Evolutionary conservation across 192 early-diverging fungal species (phyloP), one percentile per base, ranked within the genome.

Genomic region (Chytriomyces confervae): DNA sequence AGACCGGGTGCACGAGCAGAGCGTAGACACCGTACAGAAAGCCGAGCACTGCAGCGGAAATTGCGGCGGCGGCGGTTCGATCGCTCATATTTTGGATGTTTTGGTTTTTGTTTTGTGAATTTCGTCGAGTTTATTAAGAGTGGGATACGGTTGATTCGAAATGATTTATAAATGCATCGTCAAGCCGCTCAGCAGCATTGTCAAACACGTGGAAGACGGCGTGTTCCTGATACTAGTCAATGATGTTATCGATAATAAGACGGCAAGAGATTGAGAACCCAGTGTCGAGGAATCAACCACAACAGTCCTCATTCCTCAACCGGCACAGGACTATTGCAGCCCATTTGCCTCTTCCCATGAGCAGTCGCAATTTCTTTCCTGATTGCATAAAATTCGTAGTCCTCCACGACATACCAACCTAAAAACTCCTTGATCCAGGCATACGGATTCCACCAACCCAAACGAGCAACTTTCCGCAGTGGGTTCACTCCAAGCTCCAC

Each of bases 401-500:
- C 53, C 53, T 57, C 20, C 0, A 20, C 16, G 13, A 13, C 53
- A 57, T 13, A 13, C 53, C 16, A 13, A 13, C 53, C 53, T 20
- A 57, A 57, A 13, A 57, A n/a, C 53, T 57, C 53, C 13, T n/a
- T n/a, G 16, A 57, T 20, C 53, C 53, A 57, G 16, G 16, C 53
- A n/a, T n/a, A 65, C 29, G 63, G 63, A 24, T 65, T 65, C 63
- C 63, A 65, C 63, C 63, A 65, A 18, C 63, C 63, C 11, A 65
- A 11, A 23, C 63, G n/a, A 6, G 16, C 11, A 3, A 65, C n/a
- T 29, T 65, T 65, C 29, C 63, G n/a, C n/a, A 65, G 2, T 5
- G 63, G 63, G n/a, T 13, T 65, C 13, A 65, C 8, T 65, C 63
- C 63, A 18, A 65, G 63, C 16, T 65, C 63, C 20, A 29, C 27